Evolutionary conservation across 2,329 filamentous ascomycete species (phyloP).

Genomic region (Hysterium pulicare): DNA sequence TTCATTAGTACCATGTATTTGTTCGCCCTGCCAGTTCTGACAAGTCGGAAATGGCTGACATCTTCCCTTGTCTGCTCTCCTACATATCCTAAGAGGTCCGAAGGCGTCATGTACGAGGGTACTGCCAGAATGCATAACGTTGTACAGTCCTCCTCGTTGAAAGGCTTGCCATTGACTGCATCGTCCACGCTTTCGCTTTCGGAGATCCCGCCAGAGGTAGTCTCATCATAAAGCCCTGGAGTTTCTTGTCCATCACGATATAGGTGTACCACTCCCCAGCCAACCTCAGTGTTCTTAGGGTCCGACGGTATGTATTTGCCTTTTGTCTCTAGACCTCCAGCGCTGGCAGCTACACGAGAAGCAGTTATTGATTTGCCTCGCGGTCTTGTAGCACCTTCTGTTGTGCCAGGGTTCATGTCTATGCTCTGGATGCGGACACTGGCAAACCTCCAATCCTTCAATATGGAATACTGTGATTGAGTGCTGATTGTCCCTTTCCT

Average conservation of each 20-base stretch:
- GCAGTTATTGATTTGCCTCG: slow-evolving; percentile 37
- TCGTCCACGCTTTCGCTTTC: slow-evolving; percentile 22
- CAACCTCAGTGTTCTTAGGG: slow-evolving; percentile 69
- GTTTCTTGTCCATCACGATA: slow-evolving; percentile 83
- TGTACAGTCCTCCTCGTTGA: slow-evolving; percentile 66
- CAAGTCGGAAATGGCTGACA: slow-evolving; percentile 91
- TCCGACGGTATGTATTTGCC: slow-evolving; percentile 72
- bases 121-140: slow-evolving; percentile 92
- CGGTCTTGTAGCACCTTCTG: slow-evolving; percentile 27
- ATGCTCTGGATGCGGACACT: slow-evolving; percentile 76
- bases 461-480: slow-evolving; percentile 28
- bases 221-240: slow-evolving; percentile 55
- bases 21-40: slow-evolving; percentile 83
- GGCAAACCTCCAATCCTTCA: slow-evolving; percentile 76
- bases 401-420: slow-evolving; percentile 57
- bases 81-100: slow-evolving; percentile 86
- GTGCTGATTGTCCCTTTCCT: slow-evolving; percentile 32
- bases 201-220: slow-evolving; percentile 37
- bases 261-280: slow-evolving; percentile 91
- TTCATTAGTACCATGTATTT: slow-evolving; percentile 96
- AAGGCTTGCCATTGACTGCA: slow-evolving; percentile 16
- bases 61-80: slow-evolving; percentile 81
- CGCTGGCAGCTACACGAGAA: slow-evolving; percentile 42
- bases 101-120: slow-evolving; percentile 86
- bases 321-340: slow-evolving; percentile 70